Conservation (phyloP, 257 asterid genomes). For the Gentiana macrophylla region DNA sequence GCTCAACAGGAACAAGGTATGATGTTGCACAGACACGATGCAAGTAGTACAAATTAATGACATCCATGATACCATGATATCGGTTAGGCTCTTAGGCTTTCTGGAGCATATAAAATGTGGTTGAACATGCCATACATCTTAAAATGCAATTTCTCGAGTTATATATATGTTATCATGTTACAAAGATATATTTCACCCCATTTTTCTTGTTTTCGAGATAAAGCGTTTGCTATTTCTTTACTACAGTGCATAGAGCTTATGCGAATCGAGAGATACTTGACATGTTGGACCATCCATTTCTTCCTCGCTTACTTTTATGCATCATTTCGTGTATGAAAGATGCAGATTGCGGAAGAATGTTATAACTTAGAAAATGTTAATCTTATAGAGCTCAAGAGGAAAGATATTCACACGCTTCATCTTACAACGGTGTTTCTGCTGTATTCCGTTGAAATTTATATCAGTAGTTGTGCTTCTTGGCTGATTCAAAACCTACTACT, state of each 20-base stretch:
- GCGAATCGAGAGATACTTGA: slow-evolving; percentile 96
- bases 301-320: slow-evolving; percentile 97
- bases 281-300: slow-evolving; percentile 96
- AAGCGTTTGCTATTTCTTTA: slow-evolving; percentile 1
- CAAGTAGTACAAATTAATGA: too few relatives aligned
- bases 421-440: too few relatives aligned
- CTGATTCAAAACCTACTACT: too few relatives aligned
- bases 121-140: not conserved
- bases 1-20: slow-evolving; percentile 84
- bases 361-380: too few relatives aligned
- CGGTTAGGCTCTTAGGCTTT: too few relatives aligned
- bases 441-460: too few relatives aligned
- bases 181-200: not conserved
- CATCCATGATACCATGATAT: too few relatives aligned
- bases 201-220: too few relatives aligned
- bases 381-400: too few relatives aligned
- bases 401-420: too few relatives aligned
- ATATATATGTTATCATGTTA: not conserved
- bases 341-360: not conserved
- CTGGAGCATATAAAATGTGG: not conserved
- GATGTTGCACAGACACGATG: too few relatives aligned
- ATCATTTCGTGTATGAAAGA: slow-evolving; percentile 74
- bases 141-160: not conserved
- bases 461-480: too few relatives aligned
- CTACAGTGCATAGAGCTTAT: slow-evolving; percentile 92